Conservation (phyloP, 1,284 basidiomycete genomes). For the Malassezia yamatoensis region DNA sequence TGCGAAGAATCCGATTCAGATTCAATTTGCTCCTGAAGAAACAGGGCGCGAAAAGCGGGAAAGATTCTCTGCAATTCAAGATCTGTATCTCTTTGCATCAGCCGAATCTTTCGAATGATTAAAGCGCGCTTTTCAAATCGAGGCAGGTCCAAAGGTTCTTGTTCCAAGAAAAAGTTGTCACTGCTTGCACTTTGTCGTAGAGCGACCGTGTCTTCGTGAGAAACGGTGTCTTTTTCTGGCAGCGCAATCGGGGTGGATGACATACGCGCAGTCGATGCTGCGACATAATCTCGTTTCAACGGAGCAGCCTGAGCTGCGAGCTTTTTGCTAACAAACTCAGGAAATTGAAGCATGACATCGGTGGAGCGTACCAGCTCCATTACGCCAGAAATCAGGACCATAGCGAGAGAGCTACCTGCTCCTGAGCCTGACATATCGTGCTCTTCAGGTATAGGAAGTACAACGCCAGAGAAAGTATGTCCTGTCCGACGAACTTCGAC, state of each 20-base stretch:
- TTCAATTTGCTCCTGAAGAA: conserved; percentile 9
- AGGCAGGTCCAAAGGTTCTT: conserved; percentile 10
- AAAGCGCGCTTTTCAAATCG: conserved; percentile 5
- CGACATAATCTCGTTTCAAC: conserved; percentile 14
- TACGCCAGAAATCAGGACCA: conserved; percentile 13
- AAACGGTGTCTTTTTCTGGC: background rate
- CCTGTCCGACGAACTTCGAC: conserved; percentile 14
- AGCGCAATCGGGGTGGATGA: background rate
- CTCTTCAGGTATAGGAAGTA: conserved; percentile 14
- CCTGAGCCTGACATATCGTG: conserved; percentile 1
- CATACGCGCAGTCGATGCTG: conserved; percentile 3
- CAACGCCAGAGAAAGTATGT: conserved; percentile 5
- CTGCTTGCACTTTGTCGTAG: background rate
- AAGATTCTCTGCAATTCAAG: conserved; percentile 8
- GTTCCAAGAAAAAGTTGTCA: background rate
- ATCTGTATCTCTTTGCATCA: conserved; percentile 12
- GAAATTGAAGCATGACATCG: conserved; percentile 18
- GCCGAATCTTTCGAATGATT: conserved; percentile 17
- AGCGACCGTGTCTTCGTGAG: background rate
- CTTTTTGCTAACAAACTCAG: conserved; percentile 8
- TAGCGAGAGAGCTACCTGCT: background rate
- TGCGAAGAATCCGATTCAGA: background rate
- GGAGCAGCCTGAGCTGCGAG: conserved; percentile 8
- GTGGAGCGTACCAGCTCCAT: conserved; percentile 12
- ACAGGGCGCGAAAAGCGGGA: conserved; percentile 14